These are phyloP conservation scores for Ascochyta fabae DNA, from an alignment of 2,329 filamentous ascomycete species.

Conservation along the genomic window DNA sequence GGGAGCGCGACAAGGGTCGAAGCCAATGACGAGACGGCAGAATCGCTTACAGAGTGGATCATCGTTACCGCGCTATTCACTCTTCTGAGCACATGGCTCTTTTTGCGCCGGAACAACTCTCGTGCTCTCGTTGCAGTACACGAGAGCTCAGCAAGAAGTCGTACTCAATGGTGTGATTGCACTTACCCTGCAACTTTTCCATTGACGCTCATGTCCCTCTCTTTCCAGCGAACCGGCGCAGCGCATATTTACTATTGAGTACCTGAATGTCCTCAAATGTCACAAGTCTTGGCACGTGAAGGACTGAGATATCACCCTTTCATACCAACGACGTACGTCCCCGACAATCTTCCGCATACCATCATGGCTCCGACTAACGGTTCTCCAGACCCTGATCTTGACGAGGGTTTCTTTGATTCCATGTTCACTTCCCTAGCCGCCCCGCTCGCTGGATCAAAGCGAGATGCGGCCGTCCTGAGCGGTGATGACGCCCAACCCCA, in stretches of 20 bases:
- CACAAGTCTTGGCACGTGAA: conserved; percentile 19
- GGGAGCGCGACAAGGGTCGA: conserved; percentile 11
- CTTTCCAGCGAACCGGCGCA: conserved; percentile 12
- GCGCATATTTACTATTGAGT: conserved; percentile 15
- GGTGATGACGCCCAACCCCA: conserved; percentile 22
- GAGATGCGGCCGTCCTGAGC: conserved; percentile 33
- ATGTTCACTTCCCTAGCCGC: conserved; percentile 35
- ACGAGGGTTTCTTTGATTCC: conserved; percentile 36
- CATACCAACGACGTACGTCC: conserved; percentile 14
- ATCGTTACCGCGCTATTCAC: conserved; percentile 22
- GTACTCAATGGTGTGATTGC: conserved; percentile 14
- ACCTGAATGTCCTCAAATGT: conserved; percentile 20
- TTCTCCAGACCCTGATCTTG: conserved; percentile 34
- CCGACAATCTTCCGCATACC: conserved; percentile 20
- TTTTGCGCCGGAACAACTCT: conserved; percentile 17
- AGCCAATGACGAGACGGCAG: conserved; percentile 21
- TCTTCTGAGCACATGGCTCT: conserved; percentile 18
- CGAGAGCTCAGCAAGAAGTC: conserved; percentile 2
- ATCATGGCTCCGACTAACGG: conserved; percentile 37
- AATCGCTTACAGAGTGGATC: conserved; percentile 23
- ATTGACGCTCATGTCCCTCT: conserved; percentile 7
- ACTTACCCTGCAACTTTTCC: conserved; percentile 6
- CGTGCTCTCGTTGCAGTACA: conserved; percentile 6
- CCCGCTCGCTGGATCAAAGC: conserved; percentile 43
- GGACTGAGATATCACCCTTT: conserved; percentile 17